phyloP scores from a whole-genome alignment of 2,329 filamentous ascomycete genomes.

The Mycosphaerella sp. region DNA sequence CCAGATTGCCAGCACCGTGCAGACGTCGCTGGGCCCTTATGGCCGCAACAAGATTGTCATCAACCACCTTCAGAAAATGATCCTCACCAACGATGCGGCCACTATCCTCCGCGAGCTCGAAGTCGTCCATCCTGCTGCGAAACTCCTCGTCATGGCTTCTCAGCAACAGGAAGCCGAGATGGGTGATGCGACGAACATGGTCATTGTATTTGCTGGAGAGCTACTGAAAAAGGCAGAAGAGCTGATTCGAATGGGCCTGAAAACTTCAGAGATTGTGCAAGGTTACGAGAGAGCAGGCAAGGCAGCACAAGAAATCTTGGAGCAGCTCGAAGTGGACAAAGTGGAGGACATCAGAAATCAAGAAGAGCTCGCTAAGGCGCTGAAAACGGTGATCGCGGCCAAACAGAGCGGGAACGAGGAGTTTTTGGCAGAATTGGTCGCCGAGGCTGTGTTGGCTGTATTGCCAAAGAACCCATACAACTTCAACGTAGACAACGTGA shows the following conservation, averaged over 20 bases:
- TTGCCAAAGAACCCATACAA: conserved; percentile 91
- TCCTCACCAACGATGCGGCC: conserved; percentile 93
- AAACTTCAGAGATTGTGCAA: conserved; percentile 94
- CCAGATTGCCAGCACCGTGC: conserved; percentile 90
- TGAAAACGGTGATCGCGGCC: conserved; percentile 89
- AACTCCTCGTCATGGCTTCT: conserved; percentile 95
- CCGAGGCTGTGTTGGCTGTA: conserved; percentile 76
- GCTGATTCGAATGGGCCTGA: conserved; percentile 89
- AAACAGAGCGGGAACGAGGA: conserved; percentile 96
- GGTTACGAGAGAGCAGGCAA: conserved; percentile 94
- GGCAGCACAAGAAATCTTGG: conserved; percentile 76
- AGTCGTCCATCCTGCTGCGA: conserved; percentile 95
- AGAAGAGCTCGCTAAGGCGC: conserved; percentile 85
- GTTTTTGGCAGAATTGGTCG: conserved; percentile 75
- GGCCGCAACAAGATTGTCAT: conserved; percentile 99
- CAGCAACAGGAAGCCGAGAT: conserved; percentile 99
- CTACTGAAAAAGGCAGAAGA: conserved; percentile 96
- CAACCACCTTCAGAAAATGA: conserved; percentile 99
- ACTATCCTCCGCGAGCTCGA: conserved; percentile 97
- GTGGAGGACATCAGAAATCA: conserved; percentile 76
- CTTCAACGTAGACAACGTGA: conserved; percentile 99
- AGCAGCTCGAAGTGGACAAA: conserved; percentile 80
- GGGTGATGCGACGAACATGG: conserved; percentile 96
- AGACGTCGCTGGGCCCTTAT: conserved; percentile 94
- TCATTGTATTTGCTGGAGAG: conserved; percentile 93